phyloP scores from a whole-genome alignment of 2,329 filamentous ascomycete genomes.

The Thermoascus crustaceus region DNA sequence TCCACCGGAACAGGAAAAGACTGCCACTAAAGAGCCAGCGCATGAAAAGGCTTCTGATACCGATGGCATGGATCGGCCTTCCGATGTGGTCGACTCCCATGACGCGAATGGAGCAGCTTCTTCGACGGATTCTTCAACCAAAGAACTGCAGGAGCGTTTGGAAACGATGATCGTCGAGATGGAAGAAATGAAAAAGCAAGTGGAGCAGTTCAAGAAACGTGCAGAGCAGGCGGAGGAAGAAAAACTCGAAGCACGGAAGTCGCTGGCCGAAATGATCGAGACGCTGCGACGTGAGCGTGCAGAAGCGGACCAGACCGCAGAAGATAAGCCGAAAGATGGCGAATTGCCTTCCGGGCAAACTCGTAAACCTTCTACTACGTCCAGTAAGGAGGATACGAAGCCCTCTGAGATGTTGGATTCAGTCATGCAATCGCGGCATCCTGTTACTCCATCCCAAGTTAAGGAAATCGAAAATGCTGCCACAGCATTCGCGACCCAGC shows the following conservation, averaged over 20 bases:
- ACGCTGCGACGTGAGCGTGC: conserved; percentile 61
- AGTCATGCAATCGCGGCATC: conserved; percentile 23
- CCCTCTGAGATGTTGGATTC: neutral
- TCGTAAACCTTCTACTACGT: neutral
- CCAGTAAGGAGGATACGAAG: neutral
- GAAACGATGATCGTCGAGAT: conserved; percentile 73
- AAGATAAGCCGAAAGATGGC: conserved; percentile 14
- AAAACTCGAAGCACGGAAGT: conserved; percentile 61
- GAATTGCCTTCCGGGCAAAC: neutral
- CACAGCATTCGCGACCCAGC: conserved; percentile 35
- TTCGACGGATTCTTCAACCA: conserved; percentile 23
- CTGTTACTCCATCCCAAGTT: conserved; percentile 43
- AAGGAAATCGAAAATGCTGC: conserved; percentile 32
- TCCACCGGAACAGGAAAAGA: conserved; percentile 17
- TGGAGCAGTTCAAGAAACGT: conserved; percentile 67
- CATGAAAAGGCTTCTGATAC: conserved; percentile 7
- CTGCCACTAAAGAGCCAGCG: conserved; percentile 6
- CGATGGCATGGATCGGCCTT: conserved; percentile 3
- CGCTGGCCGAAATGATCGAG: conserved; percentile 79
- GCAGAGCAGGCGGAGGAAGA: conserved; percentile 77
- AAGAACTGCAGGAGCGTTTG: conserved; percentile 59
- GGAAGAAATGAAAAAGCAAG: conserved; percentile 68
- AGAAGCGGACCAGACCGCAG: conserved; percentile 45
- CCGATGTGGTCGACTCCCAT: conserved; percentile 8
- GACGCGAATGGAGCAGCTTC: conserved; percentile 26